Evolutionary conservation across 371 early-diverging fungal species (phyloP), one percentile per base, ranked within the genome.

Genomic region (Dichotomocladium elegans): DNA sequence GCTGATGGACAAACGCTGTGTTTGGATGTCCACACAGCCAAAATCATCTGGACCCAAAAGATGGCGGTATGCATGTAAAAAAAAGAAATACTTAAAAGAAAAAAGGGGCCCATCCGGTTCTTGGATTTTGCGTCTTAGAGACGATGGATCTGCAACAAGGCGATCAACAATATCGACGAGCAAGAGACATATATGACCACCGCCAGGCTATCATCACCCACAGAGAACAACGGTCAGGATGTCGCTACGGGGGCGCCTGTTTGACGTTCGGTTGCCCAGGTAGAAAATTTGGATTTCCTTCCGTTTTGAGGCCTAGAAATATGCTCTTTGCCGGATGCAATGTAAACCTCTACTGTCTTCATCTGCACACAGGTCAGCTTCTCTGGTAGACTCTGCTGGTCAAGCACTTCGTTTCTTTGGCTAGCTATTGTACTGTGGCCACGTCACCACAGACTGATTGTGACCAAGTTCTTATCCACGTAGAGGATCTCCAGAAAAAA

Each of bases 81-180:
- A 29, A 10, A 22, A 27, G 21, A 19, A 12, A 3, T 21, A 47
- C n/a, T 31, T 33, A 19, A 0, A n/a, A n/a, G n/a, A n/a, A n/a
- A n/a, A n/a, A n/a, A n/a, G n/a, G n/a, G n/a, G n/a, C n/a, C n/a
- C n/a, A n/a, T n/a, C n/a, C 6, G 22, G 7, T 43, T 10, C 19
- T 15, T 44, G 28, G 2, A 44, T 25, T 48, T 17, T 22, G 21
- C 14, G 5, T 25, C 3, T 31, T 25, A 48, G 49, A 15, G 49
- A 48, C 49, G 49, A 14, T 48, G 49, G 49, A 15, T 48, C 26
- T 48, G 49, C 12, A 48, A 48, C 31, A 35, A 48, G n/a, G 49
- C n/a, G 8, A 30, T 26, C 19, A 17, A 21, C 47, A 47, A 47
- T 47, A 9, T 27, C 25, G 17, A 47, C 19, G 12, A 45, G 15